Evolutionary conservation across 2,329 filamentous ascomycete species (phyloP).

Genomic region (Ophiostoma triangulosporum): DNA sequence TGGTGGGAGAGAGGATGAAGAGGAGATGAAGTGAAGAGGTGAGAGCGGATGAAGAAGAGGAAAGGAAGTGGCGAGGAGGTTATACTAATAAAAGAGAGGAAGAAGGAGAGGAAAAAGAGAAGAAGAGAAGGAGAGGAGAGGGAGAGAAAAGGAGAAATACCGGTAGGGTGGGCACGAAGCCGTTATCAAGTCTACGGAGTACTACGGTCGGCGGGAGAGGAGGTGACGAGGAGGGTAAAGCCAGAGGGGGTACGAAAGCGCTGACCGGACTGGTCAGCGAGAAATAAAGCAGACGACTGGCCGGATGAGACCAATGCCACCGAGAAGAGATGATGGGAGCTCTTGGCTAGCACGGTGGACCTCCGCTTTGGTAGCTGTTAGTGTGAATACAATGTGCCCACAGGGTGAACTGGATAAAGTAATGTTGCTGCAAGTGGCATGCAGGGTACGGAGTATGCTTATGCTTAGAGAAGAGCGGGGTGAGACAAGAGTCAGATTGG

Average conservation of each 20-base stretch:
- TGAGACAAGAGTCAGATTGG: no score
- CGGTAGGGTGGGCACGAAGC: constrained; percentile 7
- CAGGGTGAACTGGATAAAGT: no score
- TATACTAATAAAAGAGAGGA: no score
- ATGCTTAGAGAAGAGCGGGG: no score
- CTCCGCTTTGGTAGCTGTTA: constrained; percentile 3
- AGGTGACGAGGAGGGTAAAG: neutral
- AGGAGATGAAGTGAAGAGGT: neutral
- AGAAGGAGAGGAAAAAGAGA: neutral
- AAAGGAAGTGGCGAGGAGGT: constrained; percentile 6
- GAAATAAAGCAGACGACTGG: constrained; percentile 5
- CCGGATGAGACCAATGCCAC: neutral
- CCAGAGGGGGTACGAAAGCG: neutral
- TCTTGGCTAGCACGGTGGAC: constrained; percentile 6
- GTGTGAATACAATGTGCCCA: no score
- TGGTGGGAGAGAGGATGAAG: neutral
- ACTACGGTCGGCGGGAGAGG: neutral
- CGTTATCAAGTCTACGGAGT: constrained; percentile 9
- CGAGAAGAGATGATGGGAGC: neutral
- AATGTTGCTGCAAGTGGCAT: no score
- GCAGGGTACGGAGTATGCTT: no score
- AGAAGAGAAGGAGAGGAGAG: constrained; percentile 1
- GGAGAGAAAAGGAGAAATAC: neutral
- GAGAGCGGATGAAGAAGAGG: neutral
- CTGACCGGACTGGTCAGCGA: constrained; percentile 8